Evolutionary conservation across 306 rosid genomes (phyloP), one percentile per base, ranked within the genome.

Genomic region (Pterocarpus macrocarpus): DNA sequence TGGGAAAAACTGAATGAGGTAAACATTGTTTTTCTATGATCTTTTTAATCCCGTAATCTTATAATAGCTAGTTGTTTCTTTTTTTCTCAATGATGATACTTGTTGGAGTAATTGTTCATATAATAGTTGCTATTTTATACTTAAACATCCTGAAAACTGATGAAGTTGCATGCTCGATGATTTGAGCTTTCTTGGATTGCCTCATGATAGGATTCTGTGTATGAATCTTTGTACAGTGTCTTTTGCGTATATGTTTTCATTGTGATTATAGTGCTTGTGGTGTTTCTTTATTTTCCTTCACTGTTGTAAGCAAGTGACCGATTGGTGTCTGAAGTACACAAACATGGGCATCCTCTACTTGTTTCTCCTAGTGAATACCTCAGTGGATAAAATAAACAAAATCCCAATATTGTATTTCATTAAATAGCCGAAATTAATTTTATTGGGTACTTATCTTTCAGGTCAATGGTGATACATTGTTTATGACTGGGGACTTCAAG

Each of bases 1-100:
- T 96, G 99, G 99, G 99, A 96, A 90, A 94, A 92, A 86, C 86
- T 96, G 80, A 94, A 90, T 70, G 99, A 96, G 99, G 99, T 94
- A 76, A 81, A 22, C 41, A 57, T 28, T 67, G 65, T 65, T 64
- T 66, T 74, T 80, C 71, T 30, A 73, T 43, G 47, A 43, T 56
- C 36, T 76, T 59, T 69, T 58, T 63, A 59, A 28, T 62, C 13
- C 22, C 16, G 64, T 67, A 6, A 36, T 72, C 66, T 16, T 50
- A 68, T 59, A 33, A 39, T 16, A 47, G 44, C 43, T 4, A 15
- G 28, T 4, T 79, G 45, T 62, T 41, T 55, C 44, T 4, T 50
- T 52, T 66, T 74, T 53, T 58, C 8, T 43, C 58, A 34, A 58
- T 50, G 65, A 45, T 69, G 67, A 53, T 69, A 49, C 69, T 81